Evolutionary conservation across 176 grass and related monocot genomes (phyloP).

Genomic region (Themeda triandra): DNA sequence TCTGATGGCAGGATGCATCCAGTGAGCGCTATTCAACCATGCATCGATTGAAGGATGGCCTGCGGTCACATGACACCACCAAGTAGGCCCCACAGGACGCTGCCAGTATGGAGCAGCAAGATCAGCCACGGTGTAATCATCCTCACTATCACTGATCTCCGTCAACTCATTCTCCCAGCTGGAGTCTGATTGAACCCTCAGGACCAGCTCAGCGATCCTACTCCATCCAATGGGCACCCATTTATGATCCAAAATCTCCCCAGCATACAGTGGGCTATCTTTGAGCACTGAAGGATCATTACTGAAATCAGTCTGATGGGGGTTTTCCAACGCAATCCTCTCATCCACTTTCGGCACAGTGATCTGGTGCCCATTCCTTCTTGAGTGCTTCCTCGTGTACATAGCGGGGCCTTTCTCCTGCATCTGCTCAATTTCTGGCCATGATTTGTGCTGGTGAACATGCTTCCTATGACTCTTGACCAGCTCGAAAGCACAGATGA

Average conservation of each 20-base stretch:
- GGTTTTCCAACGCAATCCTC: slow-evolving; percentile 15
- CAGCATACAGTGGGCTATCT: slow-evolving; percentile 9
- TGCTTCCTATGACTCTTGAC: slow-evolving; percentile 41
- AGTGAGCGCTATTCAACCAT: slow-evolving; percentile 82
- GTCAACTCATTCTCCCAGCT: slow-evolving; percentile 70
- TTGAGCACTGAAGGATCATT: slow-evolving; percentile 31
- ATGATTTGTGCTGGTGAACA: slow-evolving; percentile 30
- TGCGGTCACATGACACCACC: slow-evolving; percentile 90
- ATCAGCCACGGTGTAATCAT: slow-evolving; percentile 89
- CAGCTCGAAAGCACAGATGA: slow-evolving; percentile 90
- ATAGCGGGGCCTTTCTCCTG: slow-evolving; percentile 9
- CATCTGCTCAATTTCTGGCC: not conserved
- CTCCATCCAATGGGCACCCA: slow-evolving; percentile 95
- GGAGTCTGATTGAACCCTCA: slow-evolving; percentile 70
- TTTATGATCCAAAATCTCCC: slow-evolving; percentile 51
- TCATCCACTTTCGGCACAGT: slow-evolving; percentile 20
- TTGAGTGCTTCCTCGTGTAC: slow-evolving; percentile 26
- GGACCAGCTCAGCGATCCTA: slow-evolving; percentile 70
- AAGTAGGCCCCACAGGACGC: slow-evolving; percentile 74
- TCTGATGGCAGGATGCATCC: slow-evolving; percentile 93
- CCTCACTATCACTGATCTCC: slow-evolving; percentile 60
- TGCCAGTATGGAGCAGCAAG: slow-evolving; percentile 94
- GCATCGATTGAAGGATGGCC: slow-evolving; percentile 56
- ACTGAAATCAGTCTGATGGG: not conserved
- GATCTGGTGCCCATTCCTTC: not conserved